phyloP scores from a whole-genome alignment of 257 asterid genomes.

The Solanum phureja region DNA sequence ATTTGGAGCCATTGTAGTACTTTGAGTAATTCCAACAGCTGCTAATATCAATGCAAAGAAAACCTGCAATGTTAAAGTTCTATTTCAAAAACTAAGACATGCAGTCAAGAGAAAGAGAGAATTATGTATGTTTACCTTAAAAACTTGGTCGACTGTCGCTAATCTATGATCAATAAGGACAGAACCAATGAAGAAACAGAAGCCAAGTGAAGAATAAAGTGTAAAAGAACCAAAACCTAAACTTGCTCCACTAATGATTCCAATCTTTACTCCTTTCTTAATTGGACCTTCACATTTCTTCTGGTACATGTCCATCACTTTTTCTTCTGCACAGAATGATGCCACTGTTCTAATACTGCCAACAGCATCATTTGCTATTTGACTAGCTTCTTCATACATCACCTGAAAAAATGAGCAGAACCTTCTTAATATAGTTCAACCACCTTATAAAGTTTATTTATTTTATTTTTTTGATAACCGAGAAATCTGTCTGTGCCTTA shows the following conservation, averaged over 20 bases:
- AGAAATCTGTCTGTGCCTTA: too few relatives aligned
- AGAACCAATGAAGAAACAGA: constrained; percentile 22
- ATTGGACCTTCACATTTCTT: constrained; percentile 9
- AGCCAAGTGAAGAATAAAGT: constrained; percentile 3
- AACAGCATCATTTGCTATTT: constrained; percentile 20
- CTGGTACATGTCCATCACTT: constrained; percentile 13
- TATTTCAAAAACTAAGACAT: not conserved
- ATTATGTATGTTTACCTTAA: constrained; percentile 1
- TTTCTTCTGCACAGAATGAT: constrained; percentile 21
- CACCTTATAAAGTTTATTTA: not conserved
- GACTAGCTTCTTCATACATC: constrained; percentile 14
- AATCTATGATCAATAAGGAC: constrained; percentile 9
- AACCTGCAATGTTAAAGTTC: constrained; percentile 7
- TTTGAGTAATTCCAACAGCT: constrained; percentile 17
- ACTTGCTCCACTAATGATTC: constrained; percentile 3
- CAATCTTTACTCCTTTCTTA: constrained; percentile 6
- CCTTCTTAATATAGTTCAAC: not conserved
- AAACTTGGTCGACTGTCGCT: constrained; percentile 2
- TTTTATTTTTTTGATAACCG: too few relatives aligned
- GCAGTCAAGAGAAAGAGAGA: not conserved
- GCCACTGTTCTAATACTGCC: constrained; percentile 14
- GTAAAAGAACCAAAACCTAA: constrained; percentile 9
- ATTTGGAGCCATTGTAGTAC: constrained; percentile 6
- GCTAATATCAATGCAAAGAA: constrained; percentile 16
- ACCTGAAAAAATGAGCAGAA: not conserved